Evolutionary conservation across 2,329 filamentous ascomycete species (phyloP), one percentile per base, ranked within the genome.

Genomic region (Atkinsonella texensis): DNA sequence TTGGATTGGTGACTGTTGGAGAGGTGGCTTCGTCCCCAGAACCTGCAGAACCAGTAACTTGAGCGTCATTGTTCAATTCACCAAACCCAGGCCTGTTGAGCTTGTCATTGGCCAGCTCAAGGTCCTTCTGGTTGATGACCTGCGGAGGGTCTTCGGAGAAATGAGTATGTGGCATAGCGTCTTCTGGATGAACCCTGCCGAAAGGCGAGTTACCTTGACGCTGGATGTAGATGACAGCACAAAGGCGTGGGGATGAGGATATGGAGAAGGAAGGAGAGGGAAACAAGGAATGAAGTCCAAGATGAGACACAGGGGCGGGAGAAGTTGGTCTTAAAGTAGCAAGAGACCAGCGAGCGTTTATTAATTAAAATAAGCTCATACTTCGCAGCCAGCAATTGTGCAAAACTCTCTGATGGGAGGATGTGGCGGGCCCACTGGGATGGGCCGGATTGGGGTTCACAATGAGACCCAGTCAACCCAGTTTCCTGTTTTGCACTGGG

Each of bases 131-230:
- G 40, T 67, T 63, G 20, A 69, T 65, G 57, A 70, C 62, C 64
- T 66, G 63, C 0, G 67, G 63, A 20, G 65, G 63, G 38, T 70
- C 68, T 12, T 68, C 61, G 4, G 65, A 62, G 52, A 68, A 66
- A 32, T 67, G 65, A 13, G 63, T 59, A 45, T 59, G 59, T 18
- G 63, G 58, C 63, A 66, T 66, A n/a, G 28, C 56, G 51, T 18
- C 10, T 31, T 1, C 2, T 32, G n/a, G 31, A 28, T 32, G 12
- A 18, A 28, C 18, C 42, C 13, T 45, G 42, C 9, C n/a, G 15
- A 18, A 15, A 42, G 38, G n/a, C 17, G 17, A 17, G 46, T 9
- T 41, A 20, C 38, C 23, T 41, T 3, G 12, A 17, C 20, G 17
- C 31, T 35, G n/a, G 45, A 46, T 38, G 32, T 28, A 38, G 32